Conservation (phyloP, 805 yeast genomes). For the Yamadazyma paraphyllophila region DNA sequence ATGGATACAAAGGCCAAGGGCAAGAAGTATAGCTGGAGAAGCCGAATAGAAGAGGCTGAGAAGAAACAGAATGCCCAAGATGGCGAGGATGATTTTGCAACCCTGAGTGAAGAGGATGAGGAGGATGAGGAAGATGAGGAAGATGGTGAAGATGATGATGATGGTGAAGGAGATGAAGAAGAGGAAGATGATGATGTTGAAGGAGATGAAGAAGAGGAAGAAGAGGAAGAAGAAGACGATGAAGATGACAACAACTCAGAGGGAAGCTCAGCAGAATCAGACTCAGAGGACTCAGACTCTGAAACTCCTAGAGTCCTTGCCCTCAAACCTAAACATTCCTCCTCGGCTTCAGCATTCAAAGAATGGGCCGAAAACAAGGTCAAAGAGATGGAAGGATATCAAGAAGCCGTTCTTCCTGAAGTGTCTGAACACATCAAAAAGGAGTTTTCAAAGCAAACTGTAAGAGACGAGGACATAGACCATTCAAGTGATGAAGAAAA, state of each 20-base stretch:
- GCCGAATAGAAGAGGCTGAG: constrained; percentile 36
- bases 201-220: constrained; percentile 21
- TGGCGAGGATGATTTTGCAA: constrained; percentile 65
- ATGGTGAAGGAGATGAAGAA: constrained; percentile 20
- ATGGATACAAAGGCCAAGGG: constrained; percentile 23
- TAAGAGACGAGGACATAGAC: constrained; percentile 69
- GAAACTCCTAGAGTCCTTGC: constrained; percentile 33
- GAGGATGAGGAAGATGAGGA: constrained; percentile 22
- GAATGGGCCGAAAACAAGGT: constrained; percentile 84
- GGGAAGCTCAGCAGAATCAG: constrained; percentile 7
- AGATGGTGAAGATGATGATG: constrained; percentile 18
- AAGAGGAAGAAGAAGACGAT: constrained; percentile 29
- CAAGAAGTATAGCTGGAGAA: constrained; percentile 71
- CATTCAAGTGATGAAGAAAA: constrained; percentile 66
- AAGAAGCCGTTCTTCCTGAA: constrained; percentile 45
- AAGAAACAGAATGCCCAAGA: constrained; percentile 43
- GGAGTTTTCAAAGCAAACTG: constrained; percentile 45
- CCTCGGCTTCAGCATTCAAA: constrained; percentile 58
- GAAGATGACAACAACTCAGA: constrained; percentile 27
- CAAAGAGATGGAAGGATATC: constrained; percentile 60
- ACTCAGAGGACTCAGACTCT: constrained; percentile 28
- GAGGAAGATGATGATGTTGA: constrained; percentile 26
- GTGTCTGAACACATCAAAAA: constrained; percentile 47
- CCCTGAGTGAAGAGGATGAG: constrained; percentile 26
- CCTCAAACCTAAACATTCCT: constrained; percentile 45